Percentiles rank a stretch among this genome's conserved stretches.
Conservation (phyloP, 805 yeast species). For the Clavispora phyllophila region DNA sequence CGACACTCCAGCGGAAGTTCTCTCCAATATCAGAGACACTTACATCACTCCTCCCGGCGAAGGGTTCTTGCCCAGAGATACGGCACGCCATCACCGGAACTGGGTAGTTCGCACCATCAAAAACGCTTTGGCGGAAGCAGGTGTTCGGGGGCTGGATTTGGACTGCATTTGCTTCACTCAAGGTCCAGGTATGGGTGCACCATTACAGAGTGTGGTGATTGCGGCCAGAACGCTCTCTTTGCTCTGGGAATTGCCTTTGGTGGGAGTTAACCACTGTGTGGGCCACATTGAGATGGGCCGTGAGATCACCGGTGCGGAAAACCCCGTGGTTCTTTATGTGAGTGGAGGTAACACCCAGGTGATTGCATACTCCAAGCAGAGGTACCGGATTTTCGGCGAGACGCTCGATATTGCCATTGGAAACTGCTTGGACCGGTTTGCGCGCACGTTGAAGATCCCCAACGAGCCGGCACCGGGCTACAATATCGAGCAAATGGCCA, state of each 20-base stretch:
- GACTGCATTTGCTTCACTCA: constrained; percentile 91
- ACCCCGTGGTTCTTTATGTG: constrained; percentile 94
- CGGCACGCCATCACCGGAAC: constrained; percentile 93
- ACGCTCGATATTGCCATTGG: constrained; percentile 97
- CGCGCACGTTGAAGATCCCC: constrained; percentile 80
- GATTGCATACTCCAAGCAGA: constrained; percentile 89
- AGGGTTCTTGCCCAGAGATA: constrained; percentile 93
- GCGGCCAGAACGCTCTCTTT: constrained; percentile 84
- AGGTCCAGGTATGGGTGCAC: constrained; percentile 99
- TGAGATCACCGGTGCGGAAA: constrained; percentile 95
- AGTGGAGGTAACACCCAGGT: constrained; percentile 99
- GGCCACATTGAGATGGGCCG: constrained; percentile 99
- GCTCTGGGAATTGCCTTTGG: constrained; percentile 76
- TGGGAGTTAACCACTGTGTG: constrained; percentile 95
- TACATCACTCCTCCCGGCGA: constrained; percentile 97
- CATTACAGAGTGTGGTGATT: constrained; percentile 85
- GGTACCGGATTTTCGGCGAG: constrained; percentile 98
- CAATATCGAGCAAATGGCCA: constrained; percentile 92
- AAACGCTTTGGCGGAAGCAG: constrained; percentile 59
- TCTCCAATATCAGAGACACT: constrained; percentile 92
- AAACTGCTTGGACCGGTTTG: constrained; percentile 93
- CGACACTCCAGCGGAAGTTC: constrained; percentile 63
- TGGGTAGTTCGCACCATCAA: constrained; percentile 84
- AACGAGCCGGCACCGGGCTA: constrained; percentile 97
- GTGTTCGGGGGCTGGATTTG: constrained; percentile 44